Conservation (phyloP, 176 grass and related monocot genomes). For the Aegilops tauschii region DNA sequence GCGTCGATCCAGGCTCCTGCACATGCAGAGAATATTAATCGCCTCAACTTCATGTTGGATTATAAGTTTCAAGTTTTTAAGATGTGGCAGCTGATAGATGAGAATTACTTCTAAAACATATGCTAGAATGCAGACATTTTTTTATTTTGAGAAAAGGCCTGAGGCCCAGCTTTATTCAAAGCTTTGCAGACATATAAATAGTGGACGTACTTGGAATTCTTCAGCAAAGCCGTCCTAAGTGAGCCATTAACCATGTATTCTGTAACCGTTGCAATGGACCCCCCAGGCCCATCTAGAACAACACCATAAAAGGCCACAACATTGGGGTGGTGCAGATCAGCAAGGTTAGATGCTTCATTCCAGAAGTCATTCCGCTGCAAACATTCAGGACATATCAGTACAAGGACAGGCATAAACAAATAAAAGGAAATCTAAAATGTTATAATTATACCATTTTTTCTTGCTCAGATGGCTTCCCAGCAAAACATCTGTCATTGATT, state of each 20-base stretch:
- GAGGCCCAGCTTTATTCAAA: neutral
- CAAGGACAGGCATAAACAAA: neutral
- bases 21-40: conserved; percentile 4
- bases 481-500: conserved; percentile 89
- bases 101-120: conserved; percentile 8
- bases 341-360: conserved; percentile 96
- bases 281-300: conserved; percentile 89
- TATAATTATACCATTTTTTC: conserved; percentile 66
- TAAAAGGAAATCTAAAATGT: neutral
- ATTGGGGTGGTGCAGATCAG: conserved; percentile 90
- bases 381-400: conserved; percentile 19
- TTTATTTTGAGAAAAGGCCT: neutral
- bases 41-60: neutral
- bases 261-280: conserved; percentile 88
- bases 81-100: neutral
- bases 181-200: conserved; percentile 8
- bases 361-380: conserved; percentile 90
- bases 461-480: conserved; percentile 95
- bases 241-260: conserved; percentile 99
- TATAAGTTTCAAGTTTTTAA: neutral
- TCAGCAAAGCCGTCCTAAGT: conserved; percentile 78
- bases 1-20: conserved; percentile 74
- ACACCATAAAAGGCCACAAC: conserved; percentile 97
- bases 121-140: neutral
- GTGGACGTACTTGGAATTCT: conserved; percentile 77